Base-by-base conservation (phyloP, 306 rosid genomes). In the Acacia crassicarpa region DNA sequence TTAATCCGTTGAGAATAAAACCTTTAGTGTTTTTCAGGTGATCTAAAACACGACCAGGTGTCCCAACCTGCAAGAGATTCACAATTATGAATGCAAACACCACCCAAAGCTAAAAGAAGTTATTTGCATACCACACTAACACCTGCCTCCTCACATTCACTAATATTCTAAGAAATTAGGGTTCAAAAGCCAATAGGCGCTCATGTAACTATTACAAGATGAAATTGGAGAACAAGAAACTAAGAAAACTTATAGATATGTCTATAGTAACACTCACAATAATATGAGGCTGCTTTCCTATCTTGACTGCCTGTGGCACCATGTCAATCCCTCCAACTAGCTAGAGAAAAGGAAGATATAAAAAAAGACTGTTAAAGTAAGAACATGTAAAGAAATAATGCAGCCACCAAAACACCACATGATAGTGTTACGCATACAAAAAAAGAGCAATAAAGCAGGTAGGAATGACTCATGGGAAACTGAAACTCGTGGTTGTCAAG, bases 21-120 rank as follows among this genome's bases (percentile, higher is more conserved):
- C 99, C 97, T 76, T 91, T 93, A 8, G 95, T 95, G 78, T 91
- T 82, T 73, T 90, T 75, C 9, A 95, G 86, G 87, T 95, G 99
- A 87, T 95, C 99, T 81, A 93, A 74, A 84, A 95, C 90, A 13
- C 97, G 98, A 48, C 99, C 97, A 76, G 99, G 98, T 20, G 99
- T 95, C 69, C 90, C 92, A 80, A 95, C 97, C 99, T 95, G 82
- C 82, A 81, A 79, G 35, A 76, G 27, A 83, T 84, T 80, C 23
- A 80, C 67, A 67, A 80, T 73, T 63, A 84, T 66, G 75, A 75
- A 58, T 22, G 45, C 32, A 56, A 79, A 33, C 15, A 16, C 77
- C 27, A 58, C 30, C 53, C 19, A 12, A 51, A 56, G 79, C 78
- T 73, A 15, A 72, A 72, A 48, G 12, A 70, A 44, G 23, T 23